These are phyloP conservation scores for Oenanthe javanica DNA, from an alignment of 140 eudicot genomes.

Conservation along the genomic window DNA sequence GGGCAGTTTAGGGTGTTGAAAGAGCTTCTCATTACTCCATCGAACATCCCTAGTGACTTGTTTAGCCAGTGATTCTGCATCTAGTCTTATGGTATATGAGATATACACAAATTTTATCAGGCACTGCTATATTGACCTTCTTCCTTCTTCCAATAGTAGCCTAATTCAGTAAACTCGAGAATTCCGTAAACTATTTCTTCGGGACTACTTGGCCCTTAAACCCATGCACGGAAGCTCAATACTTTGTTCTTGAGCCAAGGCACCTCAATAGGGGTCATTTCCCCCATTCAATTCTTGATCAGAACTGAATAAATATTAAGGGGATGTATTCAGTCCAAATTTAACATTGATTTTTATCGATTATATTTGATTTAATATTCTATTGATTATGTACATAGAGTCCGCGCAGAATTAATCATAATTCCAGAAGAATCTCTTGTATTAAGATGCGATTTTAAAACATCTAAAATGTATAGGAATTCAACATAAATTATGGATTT, in stretches of 20 bases:
- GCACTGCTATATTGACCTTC: background rate
- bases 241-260: background rate
- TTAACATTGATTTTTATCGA: too few relatives aligned
- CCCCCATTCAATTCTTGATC: background rate
- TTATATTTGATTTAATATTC: too few relatives aligned
- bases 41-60: conserved; percentile 3
- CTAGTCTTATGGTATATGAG: background rate
- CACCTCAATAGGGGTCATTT: background rate
- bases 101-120: background rate
- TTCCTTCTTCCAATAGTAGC: background rate
- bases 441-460: too few relatives aligned
- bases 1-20: conserved; percentile 28
- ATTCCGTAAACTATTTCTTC: background rate
- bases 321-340: too few relatives aligned
- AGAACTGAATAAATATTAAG: background rate
- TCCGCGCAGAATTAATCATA: too few relatives aligned
- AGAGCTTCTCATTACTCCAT: conserved; percentile 25
- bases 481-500: too few relatives aligned
- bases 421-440: too few relatives aligned
- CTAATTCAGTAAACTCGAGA: background rate
- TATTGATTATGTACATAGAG: too few relatives aligned
- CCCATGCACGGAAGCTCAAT: background rate
- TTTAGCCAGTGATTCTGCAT: conserved; percentile 9
- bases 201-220: background rate
- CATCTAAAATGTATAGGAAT: too few relatives aligned